Evolutionary conservation across 2,329 filamentous ascomycete species (phyloP), one percentile per base, ranked within the genome.

Genomic region (Dothistroma septosporum): DNA sequence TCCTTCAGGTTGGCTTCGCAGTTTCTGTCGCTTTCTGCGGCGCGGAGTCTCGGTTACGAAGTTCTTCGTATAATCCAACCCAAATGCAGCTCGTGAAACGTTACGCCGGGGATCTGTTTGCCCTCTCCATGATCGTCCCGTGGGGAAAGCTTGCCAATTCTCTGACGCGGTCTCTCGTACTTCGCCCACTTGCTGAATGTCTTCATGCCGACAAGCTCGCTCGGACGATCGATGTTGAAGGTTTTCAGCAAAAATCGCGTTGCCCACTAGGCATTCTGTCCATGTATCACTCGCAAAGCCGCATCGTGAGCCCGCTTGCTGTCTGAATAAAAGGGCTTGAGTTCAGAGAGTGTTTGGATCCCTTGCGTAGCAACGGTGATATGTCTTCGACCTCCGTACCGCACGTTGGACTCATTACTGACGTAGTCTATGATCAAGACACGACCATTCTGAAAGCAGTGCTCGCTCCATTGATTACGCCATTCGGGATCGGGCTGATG

Each of bases 241-340:
- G 83, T 83, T 31, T 76, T 72, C 35, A 82, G 70, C 1, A 84
- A 69, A 62, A 78, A 83, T 1, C 72, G 71, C 35, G 76, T 78
- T 0, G 81, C 81, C 80, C 81, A 82, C 24, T 49, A 71, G 7
- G 80, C 81, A 62, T 83, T 83, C 67, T 84, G 82, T 4, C 83
- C 78, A 62, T 84, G 82, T 49, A 69, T 69, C 6, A 77, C 72
- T 7, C 76, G 64, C 31, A 77, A 67, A 12, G 74, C 73, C 35
- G 75, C 72, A 59, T 74, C 70, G 19, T 70, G 65, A 3, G 72
- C 70, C 52, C 75, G 66, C 14, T 74, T 67, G 24, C 71, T 68
- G 54, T 76, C 74, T 16, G 62, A 69, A 63, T 82, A 83, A 62
- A 80, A 78, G 28, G 70, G 73, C n/a, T 76, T 71, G 54, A 83